Evolutionary conservation across 495 filamentous ascomycete genomes (phyloP).

Genomic region (Annulohypoxylon bovei): DNA sequence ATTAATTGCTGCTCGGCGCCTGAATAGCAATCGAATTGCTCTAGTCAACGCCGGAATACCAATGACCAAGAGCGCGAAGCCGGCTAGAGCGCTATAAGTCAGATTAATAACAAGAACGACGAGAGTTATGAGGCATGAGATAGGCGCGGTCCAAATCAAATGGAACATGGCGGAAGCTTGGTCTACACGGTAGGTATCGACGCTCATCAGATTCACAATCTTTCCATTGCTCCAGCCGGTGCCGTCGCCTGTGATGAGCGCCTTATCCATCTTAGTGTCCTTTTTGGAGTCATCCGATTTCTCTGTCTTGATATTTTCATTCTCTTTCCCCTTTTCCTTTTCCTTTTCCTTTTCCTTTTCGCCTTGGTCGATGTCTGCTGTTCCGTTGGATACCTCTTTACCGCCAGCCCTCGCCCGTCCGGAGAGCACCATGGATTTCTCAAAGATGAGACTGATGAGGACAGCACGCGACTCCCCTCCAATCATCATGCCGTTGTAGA

Average conservation of each 20-base stretch:
- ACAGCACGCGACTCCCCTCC: slow-evolving; percentile 80
- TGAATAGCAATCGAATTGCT: slow-evolving; percentile 76
- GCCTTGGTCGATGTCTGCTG: slow-evolving; percentile 38
- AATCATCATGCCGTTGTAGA: slow-evolving; percentile 82
- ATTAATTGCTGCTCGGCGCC: slow-evolving; percentile 79
- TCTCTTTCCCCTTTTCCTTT: slow-evolving; percentile 44
- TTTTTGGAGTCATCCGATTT: slow-evolving; percentile 44
- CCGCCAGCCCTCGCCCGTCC: slow-evolving; percentile 78
- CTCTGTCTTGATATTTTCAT: slow-evolving; percentile 47
- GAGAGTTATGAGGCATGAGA: slow-evolving; percentile 80
- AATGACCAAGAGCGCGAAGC: slow-evolving; percentile 82
- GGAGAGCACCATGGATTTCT: slow-evolving; percentile 85
- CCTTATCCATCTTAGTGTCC: slow-evolving; percentile 56
- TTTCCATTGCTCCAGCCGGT: slow-evolving; percentile 90
- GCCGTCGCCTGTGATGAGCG: slow-evolving; percentile 68
- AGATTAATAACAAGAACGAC: slow-evolving; percentile 84
- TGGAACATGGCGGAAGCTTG: slow-evolving; percentile 88
- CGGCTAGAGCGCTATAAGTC: slow-evolving; percentile 86
- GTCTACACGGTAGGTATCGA: slow-evolving; percentile 90
- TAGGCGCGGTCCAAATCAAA: slow-evolving; percentile 84
- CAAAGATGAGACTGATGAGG: slow-evolving; percentile 78
- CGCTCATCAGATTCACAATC: slow-evolving; percentile 91
- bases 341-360: slow-evolving; percentile 41
- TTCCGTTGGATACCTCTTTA: slow-evolving; percentile 51
- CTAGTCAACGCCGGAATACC: slow-evolving; percentile 77